Evolutionary conservation across 345 rosid species (phyloP), one percentile per base, ranked within the genome.

Genomic region (Bruguiera parviflora): DNA sequence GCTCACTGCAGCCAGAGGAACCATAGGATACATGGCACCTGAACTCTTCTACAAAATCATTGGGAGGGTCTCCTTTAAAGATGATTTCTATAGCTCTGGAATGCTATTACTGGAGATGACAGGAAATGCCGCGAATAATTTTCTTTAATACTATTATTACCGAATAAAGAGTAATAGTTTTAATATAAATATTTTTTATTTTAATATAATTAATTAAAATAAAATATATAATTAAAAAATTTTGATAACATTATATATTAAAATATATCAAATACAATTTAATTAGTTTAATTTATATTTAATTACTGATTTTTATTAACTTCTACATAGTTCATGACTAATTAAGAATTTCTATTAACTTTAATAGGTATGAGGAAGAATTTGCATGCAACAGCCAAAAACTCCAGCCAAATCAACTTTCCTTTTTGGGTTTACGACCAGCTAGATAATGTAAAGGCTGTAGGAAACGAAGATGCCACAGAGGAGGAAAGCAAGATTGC

Each of bases 21-120:
- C 70, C 0, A 55, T 66, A 16, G 61, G 69, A 5, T 65, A 65
- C 6, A 65, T 65, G 18, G 68, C 68, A 6, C 68, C 68, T 4
- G 68, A 65, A 5, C 28, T 27, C 19, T 51, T 65, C 29, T 65
- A 52, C 43, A 53, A 15, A 53, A 65, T 6, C 6, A 53, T 65
- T n/a, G 60, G 60, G 7, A 43, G 43, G 0, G 69, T 65, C 7
- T 65, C 69, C 0, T 3, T 53, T 2, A 65, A 65, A 65, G 69
- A 60, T 0, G 60, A 65, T 53, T 49, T 65, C 0, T 65, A 65
- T 8, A 53, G 60, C 3, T 66, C 35, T 1, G 70, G 52, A 24
- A 66, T 66, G 70, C 9, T 33, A 4, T 25, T 66, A 2, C 16
- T 66, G 11, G 70, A 67, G 19, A 67, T 56, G 35, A 37, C 37